Conservation (phyloP, 2,329 filamentous ascomycete species). For the Talaromyces sp. region DNA sequence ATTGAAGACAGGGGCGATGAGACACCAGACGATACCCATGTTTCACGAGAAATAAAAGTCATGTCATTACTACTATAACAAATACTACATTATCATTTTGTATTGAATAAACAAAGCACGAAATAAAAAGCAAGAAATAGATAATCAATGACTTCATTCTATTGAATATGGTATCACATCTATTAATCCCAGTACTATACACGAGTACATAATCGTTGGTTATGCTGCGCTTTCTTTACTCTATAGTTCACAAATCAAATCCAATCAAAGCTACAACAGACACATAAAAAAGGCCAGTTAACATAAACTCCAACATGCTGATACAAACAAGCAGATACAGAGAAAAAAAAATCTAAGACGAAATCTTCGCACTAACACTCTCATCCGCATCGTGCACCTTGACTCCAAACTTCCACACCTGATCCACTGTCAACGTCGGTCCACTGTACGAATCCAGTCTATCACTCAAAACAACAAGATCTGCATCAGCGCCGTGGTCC, state of each 20-base stretch:
- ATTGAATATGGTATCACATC: neutral
- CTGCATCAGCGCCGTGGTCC: slow-evolving; percentile 36
- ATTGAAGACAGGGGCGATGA: neutral
- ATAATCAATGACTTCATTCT: neutral
- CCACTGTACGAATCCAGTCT: slow-evolving; percentile 24
- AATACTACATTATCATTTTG: neutral
- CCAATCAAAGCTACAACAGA: neutral
- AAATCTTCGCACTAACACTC: neutral
- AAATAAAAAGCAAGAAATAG: neutral
- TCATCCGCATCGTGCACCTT: slow-evolving; percentile 32
- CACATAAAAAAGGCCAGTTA: neutral
- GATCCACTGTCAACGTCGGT: slow-evolving; percentile 30
- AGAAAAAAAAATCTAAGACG: neutral
- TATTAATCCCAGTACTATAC: neutral
- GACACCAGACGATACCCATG: neutral
- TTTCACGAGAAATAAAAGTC: slow-evolving; percentile 1
- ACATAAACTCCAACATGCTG: neutral
- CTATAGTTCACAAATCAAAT: neutral
- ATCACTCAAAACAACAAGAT: slow-evolving; percentile 36
- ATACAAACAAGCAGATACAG: neutral
- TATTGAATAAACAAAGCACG: too few species aligned
- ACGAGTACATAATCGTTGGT: neutral
- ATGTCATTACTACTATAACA: neutral
- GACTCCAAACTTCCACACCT: slow-evolving; percentile 39
- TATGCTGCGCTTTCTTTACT: neutral